Base-by-base conservation (phyloP, 192 early-diverging fungal genomes). In the Ramicandelaber brevisporus region DNA sequence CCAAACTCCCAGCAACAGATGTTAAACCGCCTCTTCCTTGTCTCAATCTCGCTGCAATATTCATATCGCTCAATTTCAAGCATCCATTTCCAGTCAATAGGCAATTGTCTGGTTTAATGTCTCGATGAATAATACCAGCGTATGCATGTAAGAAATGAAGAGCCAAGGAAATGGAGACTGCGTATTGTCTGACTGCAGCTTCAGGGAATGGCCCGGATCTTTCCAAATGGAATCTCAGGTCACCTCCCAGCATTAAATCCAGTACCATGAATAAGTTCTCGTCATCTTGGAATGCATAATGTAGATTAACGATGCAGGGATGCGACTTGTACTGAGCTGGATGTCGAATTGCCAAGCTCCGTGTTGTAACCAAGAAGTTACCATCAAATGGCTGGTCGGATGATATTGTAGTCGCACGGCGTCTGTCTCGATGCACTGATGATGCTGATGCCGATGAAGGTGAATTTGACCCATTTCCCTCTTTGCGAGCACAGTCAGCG, bases 271-370 rank as follows among this genome's bases (percentile, higher is more conserved):
- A 87, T 51, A 85, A 57, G 27, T 73, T 78, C 18, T 74, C 68
- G 34, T 80, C 70, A 40, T 87, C 82, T 44, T 85, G 82, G 43
- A 85, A 87, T 9, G 80, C 80, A 56, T 78, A 87, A 8, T 69
- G 60, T 43, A 87, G 46, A 43, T 77, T 78, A 31, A 68, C 69
- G 3, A 70, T 43, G 25, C 66, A 56, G 5, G 61, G 48, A 42
- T 68, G 64, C n/a, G n/a, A n/a, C n/a, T n/a, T n/a, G 17, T 21
- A 32, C 14, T 32, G 19, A 18, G n/a, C n/a, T n/a, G n/a, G n/a
- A n/a, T n/a, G n/a, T n/a, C n/a, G n/a, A n/a, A n/a, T n/a, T n/a
- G n/a, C n/a, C n/a, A n/a, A n/a, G n/a, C n/a, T n/a, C n/a, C n/a
- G n/a, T n/a, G n/a, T n/a, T n/a, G n/a, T n/a, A n/a, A n/a, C n/a